Evolutionary conservation across 2,329 filamentous ascomycete species (phyloP).

Genomic region (Karstenula rhodostoma): DNA sequence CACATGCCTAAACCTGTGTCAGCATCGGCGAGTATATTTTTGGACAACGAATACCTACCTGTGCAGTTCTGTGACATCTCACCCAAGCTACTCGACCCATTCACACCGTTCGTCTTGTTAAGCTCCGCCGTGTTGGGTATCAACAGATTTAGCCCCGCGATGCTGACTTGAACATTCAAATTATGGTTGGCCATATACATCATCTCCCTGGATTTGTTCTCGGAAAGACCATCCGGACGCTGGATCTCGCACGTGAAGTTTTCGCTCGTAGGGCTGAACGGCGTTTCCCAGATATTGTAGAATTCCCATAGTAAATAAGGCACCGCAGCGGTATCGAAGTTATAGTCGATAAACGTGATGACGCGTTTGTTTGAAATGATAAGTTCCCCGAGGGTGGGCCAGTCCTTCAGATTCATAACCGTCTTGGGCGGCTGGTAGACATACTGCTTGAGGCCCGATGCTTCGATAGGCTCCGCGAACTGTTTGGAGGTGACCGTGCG

Average conservation of each 20-base stretch:
- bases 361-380: conserved; percentile 48
- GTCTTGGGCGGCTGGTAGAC: conserved; percentile 78
- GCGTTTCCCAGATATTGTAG: conserved; percentile 89
- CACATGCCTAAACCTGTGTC: conserved; percentile 33
- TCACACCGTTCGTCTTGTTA: conserved; percentile 45
- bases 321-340: conserved; percentile 76
- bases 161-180: conserved; percentile 77
- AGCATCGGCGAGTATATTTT: conserved; percentile 16
- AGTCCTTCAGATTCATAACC: conserved; percentile 79
- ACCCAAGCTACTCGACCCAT: conserved; percentile 45
- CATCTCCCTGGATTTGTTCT: conserved; percentile 62
- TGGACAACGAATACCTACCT: conserved; percentile 34
- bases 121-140: conserved; percentile 48
- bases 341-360: conserved; percentile 52
- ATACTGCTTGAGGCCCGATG: conserved; percentile 76
- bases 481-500: conserved; percentile 67
- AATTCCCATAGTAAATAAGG: conserved; percentile 92
- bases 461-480: conserved; percentile 74
- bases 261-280: conserved; percentile 76
- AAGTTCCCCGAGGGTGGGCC: conserved; percentile 80
- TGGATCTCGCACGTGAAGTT: conserved; percentile 81
- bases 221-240: conserved; percentile 73
- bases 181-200: conserved; percentile 94
- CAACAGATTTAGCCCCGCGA: conserved; percentile 52
- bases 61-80: conserved; percentile 43